Evolutionary conservation across 768 basidiomycete genomes (phyloP).

Genomic region (Podaxis pistillaris): DNA sequence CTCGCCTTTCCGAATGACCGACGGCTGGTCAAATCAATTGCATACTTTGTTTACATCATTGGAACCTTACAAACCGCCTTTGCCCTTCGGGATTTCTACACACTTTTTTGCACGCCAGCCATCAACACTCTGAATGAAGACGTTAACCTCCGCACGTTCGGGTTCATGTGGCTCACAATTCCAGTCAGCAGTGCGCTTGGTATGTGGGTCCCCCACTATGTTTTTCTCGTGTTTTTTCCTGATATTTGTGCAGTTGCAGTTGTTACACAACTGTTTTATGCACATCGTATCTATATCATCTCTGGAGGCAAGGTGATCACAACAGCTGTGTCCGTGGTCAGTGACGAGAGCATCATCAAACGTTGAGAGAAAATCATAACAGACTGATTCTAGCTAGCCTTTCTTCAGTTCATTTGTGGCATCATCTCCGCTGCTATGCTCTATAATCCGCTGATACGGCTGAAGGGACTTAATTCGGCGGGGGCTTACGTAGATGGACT

Average conservation of each 20-base stretch:
- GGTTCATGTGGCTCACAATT: conserved; percentile 3
- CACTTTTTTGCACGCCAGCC: neutral
- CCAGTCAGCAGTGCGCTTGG: conserved; percentile 3
- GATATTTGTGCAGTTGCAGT: neutral
- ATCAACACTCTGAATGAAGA: neutral
- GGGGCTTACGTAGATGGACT: neutral
- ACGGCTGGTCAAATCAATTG: neutral
- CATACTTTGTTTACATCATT: conserved; percentile 1
- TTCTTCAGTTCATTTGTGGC: neutral
- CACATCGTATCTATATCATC: conserved; percentile 3
- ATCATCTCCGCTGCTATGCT: neutral
- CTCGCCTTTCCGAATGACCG: conserved; percentile 9
- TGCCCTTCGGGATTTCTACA: conserved; percentile 3
- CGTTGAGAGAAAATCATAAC: neutral
- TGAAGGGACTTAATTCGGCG: neutral
- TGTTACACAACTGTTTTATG: neutral
- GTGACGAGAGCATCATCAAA: neutral
- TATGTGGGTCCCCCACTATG: neutral
- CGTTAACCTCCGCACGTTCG: neutral
- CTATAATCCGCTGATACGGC: neutral
- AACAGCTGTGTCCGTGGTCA: neutral
- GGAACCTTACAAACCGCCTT: conserved; percentile 2
- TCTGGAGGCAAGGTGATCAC: neutral
- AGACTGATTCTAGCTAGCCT: neutral
- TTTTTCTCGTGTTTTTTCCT: neutral